Evolutionary conservation across 371 early-diverging fungal species (phyloP).

Genomic region (Zychaea mexicana): DNA sequence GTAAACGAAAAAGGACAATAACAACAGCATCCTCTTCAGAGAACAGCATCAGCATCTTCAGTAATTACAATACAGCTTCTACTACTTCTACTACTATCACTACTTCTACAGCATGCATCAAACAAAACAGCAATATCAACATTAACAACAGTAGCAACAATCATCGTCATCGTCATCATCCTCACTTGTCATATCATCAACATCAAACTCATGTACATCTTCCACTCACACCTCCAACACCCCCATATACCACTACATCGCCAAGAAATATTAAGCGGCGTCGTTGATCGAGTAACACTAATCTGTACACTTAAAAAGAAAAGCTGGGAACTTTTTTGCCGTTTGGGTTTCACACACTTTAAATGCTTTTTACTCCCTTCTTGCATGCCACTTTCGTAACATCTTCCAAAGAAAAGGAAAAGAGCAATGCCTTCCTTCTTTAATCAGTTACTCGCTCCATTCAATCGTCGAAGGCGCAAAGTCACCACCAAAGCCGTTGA

Average conservation of each 20-base stretch:
- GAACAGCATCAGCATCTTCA: not conserved
- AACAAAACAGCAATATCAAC: not conserved
- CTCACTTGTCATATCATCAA: not conserved
- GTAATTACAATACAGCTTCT: not conserved
- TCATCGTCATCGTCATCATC: not conserved
- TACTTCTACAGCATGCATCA: no score
- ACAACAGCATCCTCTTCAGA: not conserved
- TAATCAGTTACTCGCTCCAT: conserved; percentile 3
- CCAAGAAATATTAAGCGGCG: not conserved
- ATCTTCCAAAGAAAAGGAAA: not conserved
- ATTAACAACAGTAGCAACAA: not conserved
- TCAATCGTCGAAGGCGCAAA: not conserved
- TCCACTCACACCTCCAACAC: not conserved
- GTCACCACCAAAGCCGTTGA: conserved; percentile 1
- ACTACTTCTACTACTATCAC: no score
- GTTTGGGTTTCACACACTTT: not conserved
- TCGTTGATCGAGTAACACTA: not conserved
- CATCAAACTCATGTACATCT: not conserved
- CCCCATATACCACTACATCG: conserved; percentile 2
- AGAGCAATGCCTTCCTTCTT: not conserved
- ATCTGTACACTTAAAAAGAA: not conserved
- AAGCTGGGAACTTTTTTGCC: not conserved
- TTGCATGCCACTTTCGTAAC: no score
- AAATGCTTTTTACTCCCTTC: not conserved
- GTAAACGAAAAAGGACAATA: not conserved